Conservation (phyloP, 2,329 filamentous ascomycete species). For the Monosporascus sp. region DNA sequence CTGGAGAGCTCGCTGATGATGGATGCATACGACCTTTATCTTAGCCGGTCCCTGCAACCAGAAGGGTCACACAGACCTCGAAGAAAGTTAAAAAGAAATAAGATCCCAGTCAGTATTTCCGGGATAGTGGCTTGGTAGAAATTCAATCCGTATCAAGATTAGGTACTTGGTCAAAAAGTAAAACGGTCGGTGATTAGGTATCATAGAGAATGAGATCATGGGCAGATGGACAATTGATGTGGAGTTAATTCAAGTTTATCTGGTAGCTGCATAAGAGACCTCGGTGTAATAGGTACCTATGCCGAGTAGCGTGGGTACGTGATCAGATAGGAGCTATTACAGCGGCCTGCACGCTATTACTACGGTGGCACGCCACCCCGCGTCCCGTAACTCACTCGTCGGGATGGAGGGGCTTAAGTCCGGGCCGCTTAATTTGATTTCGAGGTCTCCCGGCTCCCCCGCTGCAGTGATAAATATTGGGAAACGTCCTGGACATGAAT, state of each 20-base stretch:
- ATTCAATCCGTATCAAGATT: too few species aligned
- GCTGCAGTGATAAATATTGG: background rate
- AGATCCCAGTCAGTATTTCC: background rate
- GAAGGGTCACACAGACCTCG: constrained; percentile 19
- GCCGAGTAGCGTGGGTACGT: too few species aligned
- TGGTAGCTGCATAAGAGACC: too few species aligned
- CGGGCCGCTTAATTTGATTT: background rate
- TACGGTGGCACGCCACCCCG: too few species aligned
- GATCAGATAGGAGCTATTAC: too few species aligned
- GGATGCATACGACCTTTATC: constrained; percentile 23
- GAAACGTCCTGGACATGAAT: background rate
- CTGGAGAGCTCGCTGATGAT: constrained; percentile 18
- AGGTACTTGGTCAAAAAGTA: too few species aligned
- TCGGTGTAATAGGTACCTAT: too few species aligned
- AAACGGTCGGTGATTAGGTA: too few species aligned
- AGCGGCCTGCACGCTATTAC: too few species aligned
- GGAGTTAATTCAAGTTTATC: background rate
- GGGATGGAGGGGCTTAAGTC: background rate
- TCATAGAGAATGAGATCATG: background rate
- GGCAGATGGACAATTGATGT: background rate
- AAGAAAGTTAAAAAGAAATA: background rate
- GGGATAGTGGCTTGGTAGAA: too few species aligned
- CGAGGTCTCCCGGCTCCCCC: background rate
- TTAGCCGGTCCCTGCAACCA: constrained; percentile 19
- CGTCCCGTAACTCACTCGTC: background rate